Evolutionary conservation across 2,329 filamentous ascomycete genomes (phyloP), one percentile per base, ranked within the genome.

Genomic region (Cercospora sojina): DNA sequence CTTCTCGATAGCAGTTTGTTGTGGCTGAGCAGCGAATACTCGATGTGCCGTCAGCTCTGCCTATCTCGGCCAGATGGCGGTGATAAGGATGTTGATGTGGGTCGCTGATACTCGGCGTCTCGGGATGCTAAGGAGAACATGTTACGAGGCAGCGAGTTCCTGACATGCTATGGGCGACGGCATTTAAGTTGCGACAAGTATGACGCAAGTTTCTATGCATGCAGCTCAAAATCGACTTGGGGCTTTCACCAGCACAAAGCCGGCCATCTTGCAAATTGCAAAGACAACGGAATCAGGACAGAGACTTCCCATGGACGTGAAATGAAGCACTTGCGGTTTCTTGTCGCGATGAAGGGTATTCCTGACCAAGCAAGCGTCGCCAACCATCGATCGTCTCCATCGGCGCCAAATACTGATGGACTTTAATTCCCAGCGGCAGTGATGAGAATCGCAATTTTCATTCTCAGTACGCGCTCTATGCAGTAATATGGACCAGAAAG

Each of bases 11-110:
- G 20, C 23, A 51, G 47, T 12, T 27, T 51, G 47, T 27, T 3
- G 18, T 51, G 47, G 47, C 47, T 23, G 47, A 27, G 23, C 20
- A 51, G 47, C 13, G 7, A 51, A 27, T 51, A 23, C 47, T 51
- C 10, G 29, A 41, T 32, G 7, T 6, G 35, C 23, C 23, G 16
- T 27, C 27, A 31, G 9, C 13, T 56, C 32, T 47, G 59, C 59
- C 59, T 62, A 63, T 63, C 60, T 63, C 60, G 60, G 60, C 60
- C 49, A 63, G 32, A 32, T 32, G 23, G 53, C 8, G 5, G 23
- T 32, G 43, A 53, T 53, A 62, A 53, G 27, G 27, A 18, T 20
- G 27, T 51, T 9, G 53, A 56, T 56, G 47, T 51, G 47, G 47
- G 20, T 51, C 47, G 12, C 10, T 49, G 43, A 25, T 8, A 23